A percentile compares a stretch with the other conserved stretches of the same genome.
Evolutionary conservation across 495 filamentous ascomycete species (phyloP).

Genomic region (Trichoderma parareesei): DNA sequence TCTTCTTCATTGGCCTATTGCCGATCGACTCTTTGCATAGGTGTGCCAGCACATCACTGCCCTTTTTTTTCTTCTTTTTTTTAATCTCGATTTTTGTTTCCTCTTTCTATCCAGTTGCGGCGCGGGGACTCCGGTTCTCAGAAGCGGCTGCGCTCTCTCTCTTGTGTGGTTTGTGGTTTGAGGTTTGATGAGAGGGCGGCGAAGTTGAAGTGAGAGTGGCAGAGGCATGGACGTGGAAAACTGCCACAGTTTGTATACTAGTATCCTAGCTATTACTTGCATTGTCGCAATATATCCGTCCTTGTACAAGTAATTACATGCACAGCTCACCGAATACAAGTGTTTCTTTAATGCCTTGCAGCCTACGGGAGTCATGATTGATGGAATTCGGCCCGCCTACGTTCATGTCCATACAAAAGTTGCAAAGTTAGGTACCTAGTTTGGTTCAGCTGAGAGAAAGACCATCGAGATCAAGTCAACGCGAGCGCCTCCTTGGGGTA

Average conservation of each 20-base stretch:
- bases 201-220: neutral
- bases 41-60: neutral
- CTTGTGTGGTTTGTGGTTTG: neutral
- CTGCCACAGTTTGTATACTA: slow-evolving; percentile 3
- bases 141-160: neutral
- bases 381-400: too few relatives aligned
- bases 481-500: too few relatives aligned
- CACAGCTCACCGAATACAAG: too few relatives aligned
- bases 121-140: neutral
- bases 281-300: neutral
- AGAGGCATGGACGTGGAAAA: neutral
- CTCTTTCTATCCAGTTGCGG: neutral
- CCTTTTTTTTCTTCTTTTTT: neutral
- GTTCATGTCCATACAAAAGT: too few relatives aligned
- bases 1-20: neutral
- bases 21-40: neutral
- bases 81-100: neutral
- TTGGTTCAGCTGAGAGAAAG: too few relatives aligned
- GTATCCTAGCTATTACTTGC: neutral
- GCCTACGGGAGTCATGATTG: too few relatives aligned
- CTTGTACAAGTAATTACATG: neutral
- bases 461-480: too few relatives aligned
- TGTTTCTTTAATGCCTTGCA: too few relatives aligned
- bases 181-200: neutral
- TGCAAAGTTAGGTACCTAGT: too few relatives aligned